A percentile compares a stretch with the other conserved stretches of the same genome.
Evolutionary conservation across 2,329 filamentous ascomycete genomes (phyloP).

Genomic region (Colletotrichum lini): DNA sequence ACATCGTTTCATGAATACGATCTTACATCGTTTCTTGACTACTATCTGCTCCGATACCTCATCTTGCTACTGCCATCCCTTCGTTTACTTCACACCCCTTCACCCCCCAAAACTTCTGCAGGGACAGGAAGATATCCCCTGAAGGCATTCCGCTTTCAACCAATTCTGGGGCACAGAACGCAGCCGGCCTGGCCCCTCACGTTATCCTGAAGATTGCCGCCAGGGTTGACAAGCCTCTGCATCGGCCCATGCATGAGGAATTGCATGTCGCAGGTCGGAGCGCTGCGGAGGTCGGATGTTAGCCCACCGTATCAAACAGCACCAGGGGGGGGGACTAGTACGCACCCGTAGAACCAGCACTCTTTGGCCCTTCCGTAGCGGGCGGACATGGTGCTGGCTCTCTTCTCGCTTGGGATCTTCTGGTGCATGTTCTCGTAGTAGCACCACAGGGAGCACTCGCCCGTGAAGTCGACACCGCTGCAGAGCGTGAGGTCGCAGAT

Average conservation of each 20-base stretch:
- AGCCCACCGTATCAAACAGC: background rate
- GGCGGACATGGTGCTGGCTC: background rate
- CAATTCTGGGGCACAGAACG: background rate
- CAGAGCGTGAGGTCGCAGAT: conserved; percentile 4
- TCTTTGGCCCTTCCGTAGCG: background rate
- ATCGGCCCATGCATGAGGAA: background rate
- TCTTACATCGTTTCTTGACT: too few species aligned
- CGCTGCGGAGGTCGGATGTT: background rate
- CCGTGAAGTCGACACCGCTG: background rate
- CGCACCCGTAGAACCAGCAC: conserved; percentile 1
- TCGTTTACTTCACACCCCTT: too few species aligned
- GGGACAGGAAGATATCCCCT: fast-evolving
- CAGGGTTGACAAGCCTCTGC: background rate
- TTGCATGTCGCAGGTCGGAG: background rate
- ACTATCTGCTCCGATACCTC: too few species aligned
- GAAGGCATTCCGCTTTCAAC: too few species aligned
- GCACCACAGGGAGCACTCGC: conserved; percentile 1
- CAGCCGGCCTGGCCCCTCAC: background rate
- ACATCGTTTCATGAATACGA: fast-evolving
- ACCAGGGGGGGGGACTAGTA: background rate
- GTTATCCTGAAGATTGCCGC: background rate
- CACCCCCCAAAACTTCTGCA: too few species aligned
- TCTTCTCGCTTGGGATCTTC: background rate
- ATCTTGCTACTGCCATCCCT: too few species aligned
- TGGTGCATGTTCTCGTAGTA: background rate